phyloP scores from a whole-genome alignment of 805 yeast species.

The Saccharomycopsis synnaedendra region DNA sequence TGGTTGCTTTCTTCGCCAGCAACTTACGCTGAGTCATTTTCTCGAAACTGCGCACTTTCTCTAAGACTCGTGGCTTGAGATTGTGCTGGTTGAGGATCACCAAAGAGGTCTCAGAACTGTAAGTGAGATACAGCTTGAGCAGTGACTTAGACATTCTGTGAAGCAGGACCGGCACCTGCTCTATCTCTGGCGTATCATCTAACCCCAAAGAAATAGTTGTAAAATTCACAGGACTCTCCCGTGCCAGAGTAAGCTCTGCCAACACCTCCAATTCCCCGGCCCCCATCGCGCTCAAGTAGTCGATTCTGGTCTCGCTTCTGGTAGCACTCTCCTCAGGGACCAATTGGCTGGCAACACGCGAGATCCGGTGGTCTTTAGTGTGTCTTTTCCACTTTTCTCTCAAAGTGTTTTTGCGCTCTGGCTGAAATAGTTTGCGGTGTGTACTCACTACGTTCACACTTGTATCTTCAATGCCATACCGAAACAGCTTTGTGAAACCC shows the following conservation, averaged over 20 bases:
- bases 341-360: background rate
- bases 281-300: background rate
- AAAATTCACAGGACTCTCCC: background rate
- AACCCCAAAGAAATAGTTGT: constrained; percentile 3
- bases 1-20: background rate
- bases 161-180: constrained; percentile 3
- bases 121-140: constrained; percentile 9
- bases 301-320: too few relatives aligned
- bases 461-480: constrained; percentile 59
- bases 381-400: background rate
- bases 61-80: constrained; percentile 4
- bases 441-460: constrained; percentile 22
- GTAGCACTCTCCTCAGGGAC: too few relatives aligned
- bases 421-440: background rate
- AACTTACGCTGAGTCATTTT: constrained; percentile 1
- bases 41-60: constrained; percentile 11
- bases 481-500: constrained; percentile 55
- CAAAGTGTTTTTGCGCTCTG: background rate
- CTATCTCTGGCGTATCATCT: background rate
- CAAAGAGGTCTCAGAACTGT: background rate
- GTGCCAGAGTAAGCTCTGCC: constrained; percentile 2
- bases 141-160: constrained; percentile 7
- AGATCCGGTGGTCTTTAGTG: background rate
- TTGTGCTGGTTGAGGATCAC: background rate
- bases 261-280: background rate